These are phyloP conservation scores for Omphalotus guepiniiformis DNA, from an alignment of 768 basidiomycete species.

Conservation along the genomic window DNA sequence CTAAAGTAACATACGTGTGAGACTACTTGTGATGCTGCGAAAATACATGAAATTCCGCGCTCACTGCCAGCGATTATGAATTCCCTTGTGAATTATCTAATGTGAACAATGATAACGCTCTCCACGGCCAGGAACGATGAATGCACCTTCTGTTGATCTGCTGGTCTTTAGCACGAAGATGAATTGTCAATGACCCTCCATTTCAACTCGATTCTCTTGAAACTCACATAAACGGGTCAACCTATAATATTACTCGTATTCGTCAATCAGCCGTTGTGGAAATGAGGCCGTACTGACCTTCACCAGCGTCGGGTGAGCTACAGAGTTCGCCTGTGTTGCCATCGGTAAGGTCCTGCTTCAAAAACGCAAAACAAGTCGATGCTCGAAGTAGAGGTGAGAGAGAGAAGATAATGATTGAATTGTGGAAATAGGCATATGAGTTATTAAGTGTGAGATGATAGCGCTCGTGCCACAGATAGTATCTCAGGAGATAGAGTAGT, in stretches of 20 bases:
- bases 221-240: conserved; percentile 67
- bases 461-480: no score
- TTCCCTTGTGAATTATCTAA: background rate
- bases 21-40: background rate
- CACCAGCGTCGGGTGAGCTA: conserved; percentile 55
- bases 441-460: no score
- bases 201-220: background rate
- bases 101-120: background rate
- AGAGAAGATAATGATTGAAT: no score
- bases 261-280: background rate
- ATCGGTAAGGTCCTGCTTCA: no score
- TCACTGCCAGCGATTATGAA: conserved; percentile 9
- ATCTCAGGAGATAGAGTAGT: no score
- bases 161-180: conserved; percentile 39
- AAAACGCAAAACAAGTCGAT: no score
- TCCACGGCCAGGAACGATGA: background rate
- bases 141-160: conserved; percentile 64
- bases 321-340: conserved; percentile 61
- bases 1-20: background rate
- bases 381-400: no score
- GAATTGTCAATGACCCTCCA: background rate
- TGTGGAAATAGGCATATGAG: no score
- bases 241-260: conserved; percentile 28
- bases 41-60: no score
- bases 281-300: conserved; percentile 31